Evolutionary conservation across 306 rosid species (phyloP).

Genomic region (Quercus glauca): DNA sequence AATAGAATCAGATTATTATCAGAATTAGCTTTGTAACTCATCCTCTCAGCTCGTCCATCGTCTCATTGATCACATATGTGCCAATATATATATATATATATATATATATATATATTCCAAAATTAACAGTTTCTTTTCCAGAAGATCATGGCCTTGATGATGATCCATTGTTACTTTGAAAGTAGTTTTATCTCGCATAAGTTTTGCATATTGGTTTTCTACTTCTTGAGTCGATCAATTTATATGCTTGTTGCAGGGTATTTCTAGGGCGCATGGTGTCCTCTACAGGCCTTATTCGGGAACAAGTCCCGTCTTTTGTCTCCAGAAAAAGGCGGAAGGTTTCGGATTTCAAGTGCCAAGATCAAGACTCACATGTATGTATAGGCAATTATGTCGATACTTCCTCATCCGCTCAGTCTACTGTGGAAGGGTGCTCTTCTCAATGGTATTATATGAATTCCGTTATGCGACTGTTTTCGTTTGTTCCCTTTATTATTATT

Average conservation of each 20-base stretch:
- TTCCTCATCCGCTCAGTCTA: slow-evolving; percentile 19
- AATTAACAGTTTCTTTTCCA: too few species aligned
- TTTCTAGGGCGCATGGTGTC: slow-evolving; percentile 31
- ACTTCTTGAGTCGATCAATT: background rate
- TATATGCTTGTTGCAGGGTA: background rate
- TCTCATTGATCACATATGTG: background rate
- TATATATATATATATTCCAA: too few species aligned
- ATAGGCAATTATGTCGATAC: slow-evolving; percentile 18
- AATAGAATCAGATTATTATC: background rate
- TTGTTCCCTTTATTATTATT: background rate
- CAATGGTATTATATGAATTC: slow-evolving; percentile 17
- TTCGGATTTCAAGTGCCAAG: slow-evolving; percentile 24
- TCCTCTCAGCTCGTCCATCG: background rate
- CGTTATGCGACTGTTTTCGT: background rate
- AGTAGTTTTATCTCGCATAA: background rate
- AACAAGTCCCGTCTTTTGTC: slow-evolving; percentile 2
- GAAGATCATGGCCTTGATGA: background rate
- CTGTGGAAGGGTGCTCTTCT: slow-evolving; percentile 23
- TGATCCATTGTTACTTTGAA: background rate
- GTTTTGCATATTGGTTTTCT: background rate
- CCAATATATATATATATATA: background rate
- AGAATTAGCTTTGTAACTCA: background rate
- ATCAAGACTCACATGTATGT: slow-evolving; percentile 19
- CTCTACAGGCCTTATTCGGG: slow-evolving; percentile 22
- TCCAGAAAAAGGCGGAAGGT: slow-evolving; percentile 33